Base-by-base conservation (phyloP, 2,329 filamentous ascomycete species). In the Diaporthe capsici region DNA sequence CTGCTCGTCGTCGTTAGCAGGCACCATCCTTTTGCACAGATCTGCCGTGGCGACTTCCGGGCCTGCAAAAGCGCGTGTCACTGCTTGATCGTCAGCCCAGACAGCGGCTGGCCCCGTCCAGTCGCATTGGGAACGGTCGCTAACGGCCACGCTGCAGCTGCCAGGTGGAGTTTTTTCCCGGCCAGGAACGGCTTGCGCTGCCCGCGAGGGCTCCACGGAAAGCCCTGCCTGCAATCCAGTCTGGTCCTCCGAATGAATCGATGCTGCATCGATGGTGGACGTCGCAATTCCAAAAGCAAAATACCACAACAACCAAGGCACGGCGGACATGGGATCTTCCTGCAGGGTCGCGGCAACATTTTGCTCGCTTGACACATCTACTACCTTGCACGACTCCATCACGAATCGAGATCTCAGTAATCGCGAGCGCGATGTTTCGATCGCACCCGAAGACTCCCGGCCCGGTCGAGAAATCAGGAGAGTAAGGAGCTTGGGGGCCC, bases 71-170 rank as follows among this genome's bases (percentile, higher is more conserved):
- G 53, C 72, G 44, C 49, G 31, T 70, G 65, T 74, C 63, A 67
- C 49, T 57, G 37, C 51, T 73, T 34, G 74, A 72, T 75, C 74
- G 74, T 68, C 68, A 75, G 68, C 68, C 74, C 74, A 76, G 63
- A 71, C 57, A 37, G 72, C 72, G 75, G 75, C 49, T 76, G 57
- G 71, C 75, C 72, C 75, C 75, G 75, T 76, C 42, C 20, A 71
- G 51, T 71, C 60, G 61, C 65, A 70, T 67, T n/a, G 55, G 37
- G 44, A 57, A 44, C 57, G 12, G 28, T 53, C 39, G 31, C 57
- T 31, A 60, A 71, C 15, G 31, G 9, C n/a, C 28, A 60, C 57
- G 34, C 71, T 72, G 47, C 71, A 53, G 55, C 57, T 49, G 67
- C 55, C 72, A 57, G 72, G 72, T 67, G 42, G 72, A 42, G 44